Base-by-base conservation (phyloP, 2,329 filamentous ascomycete species). In the Colletotrichum sp. region DNA sequence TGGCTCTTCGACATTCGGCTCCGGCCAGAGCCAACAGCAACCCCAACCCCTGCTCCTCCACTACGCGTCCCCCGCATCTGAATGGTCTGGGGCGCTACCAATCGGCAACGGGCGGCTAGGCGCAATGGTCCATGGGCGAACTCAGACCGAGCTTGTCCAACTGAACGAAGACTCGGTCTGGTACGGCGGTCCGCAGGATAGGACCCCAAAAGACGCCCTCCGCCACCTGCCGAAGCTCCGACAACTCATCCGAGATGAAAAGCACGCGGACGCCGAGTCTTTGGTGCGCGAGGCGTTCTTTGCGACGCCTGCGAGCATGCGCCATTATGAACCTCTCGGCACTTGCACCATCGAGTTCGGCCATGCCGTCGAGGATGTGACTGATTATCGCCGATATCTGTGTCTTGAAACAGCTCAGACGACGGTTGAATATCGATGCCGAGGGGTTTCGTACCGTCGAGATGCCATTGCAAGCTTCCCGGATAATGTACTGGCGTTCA, bases 111-210 rank as follows among this genome's bases (percentile, higher is more conserved):
- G 86, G 36, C 82, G 85, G 59, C 72, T 80, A 6, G 78, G 78
- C 27, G 77, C 76, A 34, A 86, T 86, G 83, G 77, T 87, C 36
- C 83, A 84, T 75, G 86, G 86, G 29, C 74, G 72, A 64, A 73
- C 74, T 11, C 36, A 55, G 11, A 76, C 80, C 5, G 86, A 88
- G 73, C 77, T 82, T 24, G 78, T 87, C 21, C 80, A 82, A 36
- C 77, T 87, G n/a, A 87, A 87, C 69, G 86, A 87, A 76, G 85
- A 87, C 73, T 86, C 85, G 11, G 81, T 85, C 21, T 86, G 84
- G 84, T 85, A 82, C 73, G 85, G 85, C 66, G 82, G 82, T 8
- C 80, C 80, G 8, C 82, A 84, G 72, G 77, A 84, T 66, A 84
- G 85, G 27, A 82, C 82, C 21, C 84, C 84, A 27, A 80, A 79